Base-by-base conservation (phyloP, 2,329 filamentous ascomycete species). In the Whalleya microplaca region DNA sequence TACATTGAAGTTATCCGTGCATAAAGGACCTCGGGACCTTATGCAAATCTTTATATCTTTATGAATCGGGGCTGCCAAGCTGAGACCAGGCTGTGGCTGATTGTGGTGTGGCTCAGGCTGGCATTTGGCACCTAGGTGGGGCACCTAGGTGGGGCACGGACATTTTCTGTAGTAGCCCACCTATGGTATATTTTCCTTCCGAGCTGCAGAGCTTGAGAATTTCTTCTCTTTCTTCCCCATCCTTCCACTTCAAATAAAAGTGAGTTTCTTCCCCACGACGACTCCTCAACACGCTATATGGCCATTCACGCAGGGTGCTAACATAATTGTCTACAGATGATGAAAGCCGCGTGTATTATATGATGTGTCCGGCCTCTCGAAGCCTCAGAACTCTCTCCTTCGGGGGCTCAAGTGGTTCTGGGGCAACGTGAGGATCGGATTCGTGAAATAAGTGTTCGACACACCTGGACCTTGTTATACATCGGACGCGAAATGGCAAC, bases 181-280 rank as follows among this genome's bases (percentile, higher is more conserved):
- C n/a, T n/a, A n/a, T n/a, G n/a, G n/a, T n/a, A n/a, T n/a, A n/a
- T n/a, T n/a, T n/a, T n/a, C n/a, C n/a, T n/a, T 53, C 19, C 10
- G 40, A n/a, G 45, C 27, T 43, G 55, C 55, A 48, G 64, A 66
- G 64, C 68, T 68, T 68, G 51, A 59, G 64, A 73, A 74, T 73
- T 60, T 59, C 67, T 67, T 74, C 74, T 72, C 76, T 82, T 82
- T 80, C 77, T 81, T 87, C 84, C 89, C 87, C 84, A 94, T 92
- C 93, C 92, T 96, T 97, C 93, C 92, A 92, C 91, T 93, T 97
- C 96, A 96, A 96, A 89, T 87, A 88, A 85, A 91, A 81, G 93
- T 97, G 82, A 85, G 92, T 86, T 52, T 52, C 54, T 51, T 44
- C 19, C 23, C 23, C 23, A 4, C 23, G 23, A 29, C 48, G 47